These are phyloP conservation scores for Apodospora peruviana DNA, from an alignment of 495 filamentous ascomycete species.

Conservation along the genomic window DNA sequence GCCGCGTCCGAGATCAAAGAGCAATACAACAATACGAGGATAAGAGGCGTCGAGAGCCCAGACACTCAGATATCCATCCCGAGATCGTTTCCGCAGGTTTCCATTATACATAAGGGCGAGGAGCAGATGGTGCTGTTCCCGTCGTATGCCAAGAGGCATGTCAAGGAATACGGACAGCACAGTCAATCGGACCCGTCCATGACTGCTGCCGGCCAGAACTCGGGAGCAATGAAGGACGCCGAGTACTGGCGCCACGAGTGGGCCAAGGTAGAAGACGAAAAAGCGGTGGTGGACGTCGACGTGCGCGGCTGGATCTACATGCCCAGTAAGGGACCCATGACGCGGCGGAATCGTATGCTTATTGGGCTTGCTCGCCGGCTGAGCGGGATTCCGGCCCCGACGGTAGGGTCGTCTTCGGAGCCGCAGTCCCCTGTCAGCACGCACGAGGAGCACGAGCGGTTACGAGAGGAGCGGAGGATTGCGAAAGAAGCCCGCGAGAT, in stretches of 20 bases:
- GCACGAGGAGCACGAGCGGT: conserved; percentile 36
- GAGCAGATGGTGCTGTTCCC: conserved; percentile 95
- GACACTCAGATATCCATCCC: conserved; percentile 58
- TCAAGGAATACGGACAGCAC: conserved; percentile 32
- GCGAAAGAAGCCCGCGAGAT: conserved; percentile 69
- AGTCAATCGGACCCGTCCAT: conserved; percentile 1
- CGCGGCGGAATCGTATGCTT: conserved; percentile 76
- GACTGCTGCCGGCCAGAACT: conserved; percentile 3
- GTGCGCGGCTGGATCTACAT: conserved; percentile 91
- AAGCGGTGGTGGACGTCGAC: conserved; percentile 85
- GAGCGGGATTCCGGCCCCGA: conserved; percentile 74
- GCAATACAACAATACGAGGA: conserved; percentile 72
- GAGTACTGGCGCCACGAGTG: conserved; percentile 67
- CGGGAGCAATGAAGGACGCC: conserved; percentile 39
- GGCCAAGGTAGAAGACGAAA: conserved; percentile 66
- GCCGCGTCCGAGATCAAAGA: conserved; percentile 90
- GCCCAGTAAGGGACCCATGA: conserved; percentile 82
- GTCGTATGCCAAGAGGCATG: conserved; percentile 73
- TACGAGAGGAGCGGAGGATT: conserved; percentile 54
- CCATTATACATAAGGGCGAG: conserved; percentile 68
- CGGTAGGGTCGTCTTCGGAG: conserved; percentile 18
- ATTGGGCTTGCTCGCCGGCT: conserved; percentile 77
- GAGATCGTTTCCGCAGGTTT: conserved; percentile 73
- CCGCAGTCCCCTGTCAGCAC: conserved; percentile 7
- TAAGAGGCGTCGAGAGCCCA: conserved; percentile 41